Conservation (phyloP, 169 alveolate species). For the Plasmodium coatneyi region DNA sequence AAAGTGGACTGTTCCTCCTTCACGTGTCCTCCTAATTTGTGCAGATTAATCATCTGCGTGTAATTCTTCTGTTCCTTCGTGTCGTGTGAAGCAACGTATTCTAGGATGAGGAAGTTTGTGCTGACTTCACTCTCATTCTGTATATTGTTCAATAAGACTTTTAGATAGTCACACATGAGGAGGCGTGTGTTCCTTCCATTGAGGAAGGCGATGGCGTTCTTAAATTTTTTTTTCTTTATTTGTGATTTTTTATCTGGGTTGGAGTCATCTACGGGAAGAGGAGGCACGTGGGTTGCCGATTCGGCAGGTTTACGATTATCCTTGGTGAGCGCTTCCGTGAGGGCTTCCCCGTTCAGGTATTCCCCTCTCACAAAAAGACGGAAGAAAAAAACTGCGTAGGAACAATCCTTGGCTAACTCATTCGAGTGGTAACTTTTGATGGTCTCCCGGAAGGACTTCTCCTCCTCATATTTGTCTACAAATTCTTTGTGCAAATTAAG, state of each 20-base stretch:
- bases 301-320: neutral
- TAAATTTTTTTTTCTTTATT: neutral
- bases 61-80: neutral
- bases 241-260: neutral
- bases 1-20: neutral
- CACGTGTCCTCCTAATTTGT: neutral
- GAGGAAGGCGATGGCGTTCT: neutral
- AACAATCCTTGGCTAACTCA: slow-evolving; percentile 27
- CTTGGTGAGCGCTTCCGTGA: neutral
- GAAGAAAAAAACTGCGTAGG: slow-evolving; percentile 16
- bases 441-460: slow-evolving; percentile 10
- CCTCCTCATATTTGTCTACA: slow-evolving; percentile 22
- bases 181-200: slow-evolving; percentile 37
- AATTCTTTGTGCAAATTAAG: slow-evolving; percentile 29
- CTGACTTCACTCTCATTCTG: slow-evolving; percentile 24
- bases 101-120: slow-evolving; percentile 1
- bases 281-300: neutral
- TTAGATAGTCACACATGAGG: slow-evolving; percentile 21
- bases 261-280: neutral
- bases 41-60: neutral
- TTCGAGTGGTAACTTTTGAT: neutral
- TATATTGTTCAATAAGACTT: slow-evolving; percentile 14
- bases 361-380: slow-evolving; percentile 18
- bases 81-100: slow-evolving; percentile 1
- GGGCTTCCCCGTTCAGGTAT: neutral